A percentile compares a stretch with the other conserved stretches of the same genome.
Evolutionary conservation across 179 eudicot genomes (phyloP).

Genomic region (Patellifolia procumbens): DNA sequence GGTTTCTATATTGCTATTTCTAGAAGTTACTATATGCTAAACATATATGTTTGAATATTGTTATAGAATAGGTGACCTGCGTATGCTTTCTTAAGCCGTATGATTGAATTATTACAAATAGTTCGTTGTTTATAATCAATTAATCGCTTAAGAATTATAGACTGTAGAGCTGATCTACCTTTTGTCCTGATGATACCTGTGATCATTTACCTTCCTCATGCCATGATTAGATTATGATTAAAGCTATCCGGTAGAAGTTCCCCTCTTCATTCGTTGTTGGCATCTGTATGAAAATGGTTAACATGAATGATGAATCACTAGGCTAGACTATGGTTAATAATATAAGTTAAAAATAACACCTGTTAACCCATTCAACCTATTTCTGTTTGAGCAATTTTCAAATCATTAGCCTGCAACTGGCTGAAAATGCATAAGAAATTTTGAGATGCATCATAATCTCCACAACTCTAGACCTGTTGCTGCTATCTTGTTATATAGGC

Average conservation of each 20-base stretch:
- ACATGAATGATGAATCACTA: too few relatives aligned
- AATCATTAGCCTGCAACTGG: too few relatives aligned
- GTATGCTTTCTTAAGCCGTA: not conserved
- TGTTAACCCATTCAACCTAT: not conserved
- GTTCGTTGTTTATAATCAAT: not conserved
- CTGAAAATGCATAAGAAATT: not conserved
- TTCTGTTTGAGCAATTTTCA: too few relatives aligned
- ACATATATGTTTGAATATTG: not conserved
- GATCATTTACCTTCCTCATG: not conserved
- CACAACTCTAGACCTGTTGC: too few relatives aligned
- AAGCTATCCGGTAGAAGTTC: not conserved
- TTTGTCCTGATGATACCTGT: not conserved
- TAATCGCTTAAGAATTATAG: not conserved
- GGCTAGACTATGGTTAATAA: too few relatives aligned
- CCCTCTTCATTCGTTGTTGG: not conserved
- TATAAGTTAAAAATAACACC: not conserved
- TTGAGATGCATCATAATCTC: not conserved
- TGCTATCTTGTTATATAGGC: too few relatives aligned
- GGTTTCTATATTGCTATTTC: not conserved
- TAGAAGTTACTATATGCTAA: not conserved
- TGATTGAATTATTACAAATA: not conserved
- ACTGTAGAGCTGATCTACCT: not conserved
- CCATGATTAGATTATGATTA: not conserved
- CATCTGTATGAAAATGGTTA: not conserved
- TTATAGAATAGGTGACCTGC: not conserved